Base-by-base conservation (phyloP, 2,329 filamentous ascomycete genomes). In the Raffaelea ambrosiae region DNA sequence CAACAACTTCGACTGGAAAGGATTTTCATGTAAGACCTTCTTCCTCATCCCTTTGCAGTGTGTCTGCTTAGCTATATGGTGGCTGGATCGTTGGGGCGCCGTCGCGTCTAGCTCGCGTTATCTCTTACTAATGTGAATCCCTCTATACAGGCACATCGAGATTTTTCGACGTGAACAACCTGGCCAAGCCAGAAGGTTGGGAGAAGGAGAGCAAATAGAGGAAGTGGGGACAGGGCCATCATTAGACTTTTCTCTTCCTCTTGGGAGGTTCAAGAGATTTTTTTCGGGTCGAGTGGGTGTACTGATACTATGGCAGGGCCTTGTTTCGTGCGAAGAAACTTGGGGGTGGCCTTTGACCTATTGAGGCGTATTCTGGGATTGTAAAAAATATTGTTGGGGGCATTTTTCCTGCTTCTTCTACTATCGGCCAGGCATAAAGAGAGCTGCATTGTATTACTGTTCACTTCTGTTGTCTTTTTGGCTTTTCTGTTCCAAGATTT, bases 1-100 rank as follows among this genome's bases (percentile, higher is more conserved):
- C 61, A 87, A 97, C 51, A 98, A 98, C 73, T 98, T 98, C 74
- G 93, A 98, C 69, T 98, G 94, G 94, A 96, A 95, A 68, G 86
- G 87, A 46, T 97, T 96, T 66, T 95, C 88, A 64, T 97, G 90
- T 94, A 79, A 2, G n/a, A 2, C 22, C 18, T 23, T 19, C 14
- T 40, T 4, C 22, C 14, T 18, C 13, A 5, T 38, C 35, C 13
- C 35, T n/a, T 38, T 38, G 35, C 16, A 33, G 9, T 33, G 9
- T 16, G 16, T 9, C 31, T 16, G 18, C 35, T 38, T 8, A 38
- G 26, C 26, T 29, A n/a, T n/a, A n/a, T 29, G 26, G 7, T 29
- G 26, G 26, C 26, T 7, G n/a, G 21, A 3, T n/a, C 3, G 4
- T 31, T 8, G 18, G 29, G 19, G 33, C 7, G 3, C 18, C 36